Percentiles rank a stretch among this genome's conserved stretches.
phyloP scores from a whole-genome alignment of 768 basidiomycete genomes.

The Nidularia pulvinata region DNA sequence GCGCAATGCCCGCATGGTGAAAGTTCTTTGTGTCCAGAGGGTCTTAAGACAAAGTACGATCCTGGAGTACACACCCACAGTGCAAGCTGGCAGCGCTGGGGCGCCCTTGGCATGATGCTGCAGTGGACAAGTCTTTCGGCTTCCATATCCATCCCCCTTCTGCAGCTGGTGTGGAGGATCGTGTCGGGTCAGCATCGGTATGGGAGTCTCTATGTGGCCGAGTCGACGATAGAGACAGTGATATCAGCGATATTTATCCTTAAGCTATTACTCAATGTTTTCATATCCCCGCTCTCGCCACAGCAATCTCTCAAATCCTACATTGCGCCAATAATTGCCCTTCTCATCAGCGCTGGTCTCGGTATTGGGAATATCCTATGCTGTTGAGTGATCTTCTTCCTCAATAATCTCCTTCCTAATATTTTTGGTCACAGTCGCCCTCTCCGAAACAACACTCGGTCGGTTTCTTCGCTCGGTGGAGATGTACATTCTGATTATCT shows the following conservation, averaged over 20 bases:
- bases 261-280: constrained; percentile 61
- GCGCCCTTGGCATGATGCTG: constrained; percentile 47
- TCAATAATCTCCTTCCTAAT: constrained; percentile 2
- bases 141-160: constrained; percentile 42
- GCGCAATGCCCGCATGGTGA: constrained; percentile 54
- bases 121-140: constrained; percentile 49
- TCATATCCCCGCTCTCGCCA: constrained; percentile 35
- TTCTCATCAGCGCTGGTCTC: constrained; percentile 50
- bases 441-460: constrained; percentile 71
- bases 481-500: constrained; percentile 61
- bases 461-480: constrained; percentile 66
- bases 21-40: background rate
- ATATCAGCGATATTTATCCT: constrained; percentile 58
- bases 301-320: constrained; percentile 46
- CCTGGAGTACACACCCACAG: constrained; percentile 32
- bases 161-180: constrained; percentile 69
- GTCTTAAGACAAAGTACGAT: background rate
- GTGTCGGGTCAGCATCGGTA: constrained; percentile 30
- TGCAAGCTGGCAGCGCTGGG: constrained; percentile 69
- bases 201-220: constrained; percentile 54
- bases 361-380: constrained; percentile 57
- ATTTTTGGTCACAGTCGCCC: constrained; percentile 42
- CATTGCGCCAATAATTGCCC: constrained; percentile 45
- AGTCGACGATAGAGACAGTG: constrained; percentile 57
- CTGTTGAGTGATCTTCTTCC: constrained; percentile 34